Percentiles rank a stretch among this genome's conserved stretches.
phyloP scores from a whole-genome alignment of 495 filamentous ascomycete species.

The Xylaria castorea region DNA sequence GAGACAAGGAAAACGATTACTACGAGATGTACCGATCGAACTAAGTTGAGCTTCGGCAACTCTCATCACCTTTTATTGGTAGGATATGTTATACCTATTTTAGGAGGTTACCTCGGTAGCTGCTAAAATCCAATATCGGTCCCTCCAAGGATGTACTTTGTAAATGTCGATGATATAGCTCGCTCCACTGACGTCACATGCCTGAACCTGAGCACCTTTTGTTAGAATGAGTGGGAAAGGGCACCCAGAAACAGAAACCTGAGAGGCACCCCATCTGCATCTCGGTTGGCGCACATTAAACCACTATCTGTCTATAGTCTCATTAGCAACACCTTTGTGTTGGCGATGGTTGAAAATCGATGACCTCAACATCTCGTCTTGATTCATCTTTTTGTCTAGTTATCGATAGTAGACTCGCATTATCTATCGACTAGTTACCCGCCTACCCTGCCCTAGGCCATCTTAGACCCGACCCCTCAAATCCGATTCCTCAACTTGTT shows the following conservation, averaged over 20 bases:
- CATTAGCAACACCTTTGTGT: slow-evolving; percentile 4
- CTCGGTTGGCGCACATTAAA: neutral
- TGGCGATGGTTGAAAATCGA: slow-evolving; percentile 20
- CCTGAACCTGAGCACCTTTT: neutral
- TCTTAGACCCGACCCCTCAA: slow-evolving; percentile 2
- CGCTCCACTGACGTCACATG: slow-evolving; percentile 12
- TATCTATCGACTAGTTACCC: neutral
- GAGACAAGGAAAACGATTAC: neutral
- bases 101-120: neutral
- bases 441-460: slow-evolving; percentile 1
- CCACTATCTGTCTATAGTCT: neutral
- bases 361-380: slow-evolving; percentile 36
- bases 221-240: neutral
- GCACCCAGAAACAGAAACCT: neutral
- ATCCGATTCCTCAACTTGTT: neutral
- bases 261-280: neutral
- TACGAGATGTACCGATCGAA: neutral
- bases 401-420: slow-evolving; percentile 18
- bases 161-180: neutral
- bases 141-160: neutral
- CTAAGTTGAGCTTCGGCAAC: neutral
- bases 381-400: neutral
- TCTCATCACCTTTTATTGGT: neutral
- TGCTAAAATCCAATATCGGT: neutral
- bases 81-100: neutral